Percentiles rank a stretch among this genome's conserved stretches.
Conservation (phyloP, 2,329 filamentous ascomycete species). For the Zasmidium angulare region DNA sequence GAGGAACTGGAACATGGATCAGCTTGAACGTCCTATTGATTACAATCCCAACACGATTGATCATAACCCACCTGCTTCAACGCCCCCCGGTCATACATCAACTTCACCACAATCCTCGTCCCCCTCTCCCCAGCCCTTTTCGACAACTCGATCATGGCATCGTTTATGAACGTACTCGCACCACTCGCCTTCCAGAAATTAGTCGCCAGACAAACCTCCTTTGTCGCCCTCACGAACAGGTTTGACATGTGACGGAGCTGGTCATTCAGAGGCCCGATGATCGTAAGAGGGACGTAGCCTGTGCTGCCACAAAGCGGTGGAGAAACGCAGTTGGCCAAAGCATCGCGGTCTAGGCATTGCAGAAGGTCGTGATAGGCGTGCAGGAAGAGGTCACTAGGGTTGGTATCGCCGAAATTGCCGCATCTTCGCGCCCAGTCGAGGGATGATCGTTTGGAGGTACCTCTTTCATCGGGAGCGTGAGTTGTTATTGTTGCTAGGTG, state of each 20-base stretch:
- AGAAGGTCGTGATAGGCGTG: constrained; percentile 67
- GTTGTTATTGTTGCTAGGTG: constrained; percentile 25
- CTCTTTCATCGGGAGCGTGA: constrained; percentile 12
- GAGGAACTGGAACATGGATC: constrained; percentile 40
- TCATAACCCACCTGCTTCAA: constrained; percentile 53
- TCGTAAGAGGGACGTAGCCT: constrained; percentile 66
- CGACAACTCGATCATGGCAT: constrained; percentile 69
- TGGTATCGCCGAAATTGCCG: constrained; percentile 64
- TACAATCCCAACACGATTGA: neutral
- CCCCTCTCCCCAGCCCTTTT: constrained; percentile 60
- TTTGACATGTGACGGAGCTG: constrained; percentile 74
- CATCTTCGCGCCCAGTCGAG: constrained; percentile 58
- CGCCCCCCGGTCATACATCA: constrained; percentile 73
- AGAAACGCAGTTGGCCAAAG: constrained; percentile 54
- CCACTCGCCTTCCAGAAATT: constrained; percentile 74
- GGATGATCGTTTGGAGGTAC: constrained; percentile 6
- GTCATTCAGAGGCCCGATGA: constrained; percentile 69
- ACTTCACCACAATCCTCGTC: constrained; percentile 63
- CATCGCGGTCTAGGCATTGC: constrained; percentile 54
- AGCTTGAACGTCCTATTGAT: constrained; percentile 1
- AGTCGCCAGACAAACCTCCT: constrained; percentile 71
- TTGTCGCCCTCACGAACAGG: constrained; percentile 69
- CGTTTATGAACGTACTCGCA: constrained; percentile 65
- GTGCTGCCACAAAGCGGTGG: constrained; percentile 60
- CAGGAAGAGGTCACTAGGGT: constrained; percentile 68